Percentiles rank a stretch among this genome's conserved stretches.
Evolutionary conservation across 2,329 filamentous ascomycete genomes (phyloP).

Genomic region (Aureobasidium namibiae): DNA sequence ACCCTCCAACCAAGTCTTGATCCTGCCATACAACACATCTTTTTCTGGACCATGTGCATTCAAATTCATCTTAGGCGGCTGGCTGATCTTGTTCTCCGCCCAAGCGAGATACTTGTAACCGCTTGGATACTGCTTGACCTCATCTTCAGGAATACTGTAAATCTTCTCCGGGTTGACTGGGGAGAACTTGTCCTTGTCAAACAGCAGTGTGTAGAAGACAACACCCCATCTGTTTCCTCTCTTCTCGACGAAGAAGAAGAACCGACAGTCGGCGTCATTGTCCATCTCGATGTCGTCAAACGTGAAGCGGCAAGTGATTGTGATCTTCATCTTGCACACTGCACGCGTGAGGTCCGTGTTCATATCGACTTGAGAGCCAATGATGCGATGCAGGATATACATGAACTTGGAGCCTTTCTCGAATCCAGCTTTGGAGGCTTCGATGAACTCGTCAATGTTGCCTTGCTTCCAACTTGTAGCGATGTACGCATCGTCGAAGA

Average conservation of each 20-base stretch:
- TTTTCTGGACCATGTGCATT: conserved; percentile 16
- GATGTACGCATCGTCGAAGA: conserved; percentile 13
- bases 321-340: conserved; percentile 18
- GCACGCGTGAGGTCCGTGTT: conserved; percentile 11
- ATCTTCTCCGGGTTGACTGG: conserved; percentile 12
- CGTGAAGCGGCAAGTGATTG: conserved; percentile 17
- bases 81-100: conserved; percentile 13
- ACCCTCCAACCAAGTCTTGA: conserved; percentile 16
- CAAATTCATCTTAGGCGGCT: conserved; percentile 14
- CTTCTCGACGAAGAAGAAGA: conserved; percentile 17
- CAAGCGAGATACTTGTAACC: conserved; percentile 17
- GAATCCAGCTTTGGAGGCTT: conserved; percentile 13
- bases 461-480: conserved; percentile 14
- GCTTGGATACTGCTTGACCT: conserved; percentile 15
- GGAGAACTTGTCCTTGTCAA: conserved; percentile 29
- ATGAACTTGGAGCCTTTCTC: conserved; percentile 11
- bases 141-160: conserved; percentile 15
- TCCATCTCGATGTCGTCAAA: conserved; percentile 18
- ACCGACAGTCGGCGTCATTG: conserved; percentile 15
- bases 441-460: conserved; percentile 14
- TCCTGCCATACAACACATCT: conserved; percentile 15
- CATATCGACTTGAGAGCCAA: conserved; percentile 16
- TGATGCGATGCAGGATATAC: conserved; percentile 17
- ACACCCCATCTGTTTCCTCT: conserved; percentile 15
- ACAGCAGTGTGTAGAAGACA: conserved; percentile 21